Evolutionary conservation across 1,284 basidiomycete species (phyloP).

Genomic region (Coniferiporia weirii): DNA sequence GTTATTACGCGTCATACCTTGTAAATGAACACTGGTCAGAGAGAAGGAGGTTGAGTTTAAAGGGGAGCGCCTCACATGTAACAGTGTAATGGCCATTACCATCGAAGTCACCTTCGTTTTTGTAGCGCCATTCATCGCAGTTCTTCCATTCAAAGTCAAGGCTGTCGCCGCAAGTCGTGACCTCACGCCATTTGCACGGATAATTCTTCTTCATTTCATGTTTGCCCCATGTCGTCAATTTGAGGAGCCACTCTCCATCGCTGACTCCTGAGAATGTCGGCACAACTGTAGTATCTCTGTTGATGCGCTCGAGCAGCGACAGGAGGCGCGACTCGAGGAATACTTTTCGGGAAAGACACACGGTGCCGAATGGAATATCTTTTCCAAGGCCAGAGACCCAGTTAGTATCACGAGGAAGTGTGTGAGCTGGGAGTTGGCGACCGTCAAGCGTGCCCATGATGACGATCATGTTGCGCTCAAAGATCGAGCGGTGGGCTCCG

Average conservation of each 20-base stretch:
- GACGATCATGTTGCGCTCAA: constrained; percentile 22
- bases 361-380: constrained; percentile 27
- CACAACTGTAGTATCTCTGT: constrained; percentile 29
- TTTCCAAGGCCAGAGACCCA: constrained; percentile 24
- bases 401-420: constrained; percentile 23
- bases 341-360: constrained; percentile 26
- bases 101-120: constrained; percentile 16
- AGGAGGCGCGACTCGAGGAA: constrained; percentile 31
- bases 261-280: constrained; percentile 26
- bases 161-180: constrained; percentile 13
- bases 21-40: background rate
- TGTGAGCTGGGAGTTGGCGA: constrained; percentile 21
- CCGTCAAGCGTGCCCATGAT: constrained; percentile 27
- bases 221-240: constrained; percentile 27
- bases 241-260: constrained; percentile 25
- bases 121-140: constrained; percentile 18
- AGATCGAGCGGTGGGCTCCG: constrained; percentile 7
- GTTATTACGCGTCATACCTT: constrained; percentile 29
- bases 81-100: constrained; percentile 8
- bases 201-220: constrained; percentile 24
- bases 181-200: constrained; percentile 24
- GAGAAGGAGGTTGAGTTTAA: background rate
- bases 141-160: constrained; percentile 20
- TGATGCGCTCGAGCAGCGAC: constrained; percentile 25
- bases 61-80: constrained; percentile 6